Base-by-base conservation (phyloP, 176 grass and related monocot species). In the Bothriochloa decipiens region DNA sequence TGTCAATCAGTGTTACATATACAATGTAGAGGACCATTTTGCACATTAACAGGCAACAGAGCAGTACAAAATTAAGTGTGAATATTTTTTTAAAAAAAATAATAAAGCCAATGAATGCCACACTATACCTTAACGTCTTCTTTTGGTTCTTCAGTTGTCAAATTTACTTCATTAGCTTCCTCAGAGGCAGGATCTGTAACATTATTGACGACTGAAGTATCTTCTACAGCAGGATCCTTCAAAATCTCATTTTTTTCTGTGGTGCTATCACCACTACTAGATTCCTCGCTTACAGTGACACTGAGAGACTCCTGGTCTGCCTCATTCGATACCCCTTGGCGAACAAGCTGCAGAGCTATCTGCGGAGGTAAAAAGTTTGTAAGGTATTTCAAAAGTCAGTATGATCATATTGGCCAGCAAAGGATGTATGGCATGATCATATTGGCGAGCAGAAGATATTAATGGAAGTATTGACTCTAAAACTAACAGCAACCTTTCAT, bases 341-440 rank as follows among this genome's bases (percentile, higher is more conserved):
- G 94, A 79, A 97, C 94, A 65, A 97, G 91, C 75, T 88, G 87
- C 64, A 97, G 78, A 91, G 94, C 94, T 84, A 97, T 97, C 94
- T 97, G 86, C 46, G 43, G 72, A 65, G 14, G 32, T 64, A 86
- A 83, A 76, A 42, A 52, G 39, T 20, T 68, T 80, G 70, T 73
- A 77, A 87, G 77, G 61, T 55, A 50, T 61, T 58, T 63, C 28
- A 35, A 20, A 76, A 81, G 65, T 69, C 25, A 69, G 53, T 70
- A 64, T 43, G 41, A 57, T 40, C 45, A 81, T 40, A 85, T 22
- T 35, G 32, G 40, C 28, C 32, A 84, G 33, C 10, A 17, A 80
- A 66, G 26, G 9, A 55, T 45, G 57, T 61, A 61, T 61, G 57
- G 22, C 57, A 61, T 61, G 32, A 36, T 49, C 58, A 85, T 50